A percentile compares a stretch with the other conserved stretches of the same genome.
Conservation (phyloP, 129 eudicot genomes). For the Deinandra increscens region DNA sequence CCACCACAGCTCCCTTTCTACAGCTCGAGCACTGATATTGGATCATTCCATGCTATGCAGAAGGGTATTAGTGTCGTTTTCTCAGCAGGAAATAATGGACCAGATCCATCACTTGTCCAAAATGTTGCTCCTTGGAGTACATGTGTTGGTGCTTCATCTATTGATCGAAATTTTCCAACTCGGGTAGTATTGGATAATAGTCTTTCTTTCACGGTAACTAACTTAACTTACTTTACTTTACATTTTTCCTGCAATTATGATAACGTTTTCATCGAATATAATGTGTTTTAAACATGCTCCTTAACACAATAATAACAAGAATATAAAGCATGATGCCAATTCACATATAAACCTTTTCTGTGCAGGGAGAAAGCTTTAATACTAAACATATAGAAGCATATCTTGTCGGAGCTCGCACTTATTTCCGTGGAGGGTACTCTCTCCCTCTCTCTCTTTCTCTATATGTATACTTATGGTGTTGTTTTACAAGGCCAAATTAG, state of each 20-base stretch:
- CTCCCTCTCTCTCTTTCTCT: slow-evolving; percentile 13
- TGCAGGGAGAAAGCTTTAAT: slow-evolving; percentile 74
- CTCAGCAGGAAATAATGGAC: slow-evolving; percentile 80
- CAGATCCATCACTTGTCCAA: slow-evolving; percentile 48
- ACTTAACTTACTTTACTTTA: slow-evolving; percentile 1
- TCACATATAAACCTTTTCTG: neutral
- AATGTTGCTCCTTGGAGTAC: slow-evolving; percentile 81
- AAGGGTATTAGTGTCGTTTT: slow-evolving; percentile 60
- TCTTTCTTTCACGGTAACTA: slow-evolving; percentile 40
- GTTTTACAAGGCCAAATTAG: neutral
- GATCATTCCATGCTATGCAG: slow-evolving; percentile 74
- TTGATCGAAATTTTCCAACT: slow-evolving; percentile 69
- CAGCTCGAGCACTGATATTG: slow-evolving; percentile 46
- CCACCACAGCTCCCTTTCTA: slow-evolving; percentile 48
- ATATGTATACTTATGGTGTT: neutral
- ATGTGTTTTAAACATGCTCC: neutral
- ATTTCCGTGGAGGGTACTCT: slow-evolving; percentile 50
- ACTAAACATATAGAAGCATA: slow-evolving; percentile 37
- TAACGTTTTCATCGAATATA: neutral
- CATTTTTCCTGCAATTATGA: neutral
- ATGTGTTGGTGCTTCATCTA: slow-evolving; percentile 62
- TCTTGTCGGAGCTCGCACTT: slow-evolving; percentile 41
- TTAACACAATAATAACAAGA: slow-evolving; percentile 4
- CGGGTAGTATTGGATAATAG: slow-evolving; percentile 35
- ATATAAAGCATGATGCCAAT: neutral